Evolutionary conservation across 2,329 filamentous ascomycete species (phyloP).

Genomic region (Aspergillus flavus): DNA sequence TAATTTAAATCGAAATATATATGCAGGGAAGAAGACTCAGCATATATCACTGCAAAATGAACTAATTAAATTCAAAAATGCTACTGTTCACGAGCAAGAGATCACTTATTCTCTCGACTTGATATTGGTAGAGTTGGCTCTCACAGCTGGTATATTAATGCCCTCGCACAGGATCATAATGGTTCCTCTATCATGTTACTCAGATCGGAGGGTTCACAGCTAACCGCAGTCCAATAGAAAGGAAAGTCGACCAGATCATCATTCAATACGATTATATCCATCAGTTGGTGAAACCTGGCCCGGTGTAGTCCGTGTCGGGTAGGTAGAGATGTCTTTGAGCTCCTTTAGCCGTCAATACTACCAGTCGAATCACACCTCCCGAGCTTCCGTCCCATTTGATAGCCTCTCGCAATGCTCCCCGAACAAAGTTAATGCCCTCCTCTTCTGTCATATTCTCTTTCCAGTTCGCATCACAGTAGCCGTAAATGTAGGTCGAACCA

Average conservation of each 20-base stretch:
- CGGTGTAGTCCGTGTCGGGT: constrained; percentile 85
- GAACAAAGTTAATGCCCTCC: constrained; percentile 90
- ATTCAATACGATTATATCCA: constrained; percentile 18
- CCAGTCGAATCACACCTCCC: constrained; percentile 96
- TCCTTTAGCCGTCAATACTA: constrained; percentile 87
- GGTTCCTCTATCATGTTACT: constrained; percentile 18
- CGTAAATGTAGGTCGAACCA: constrained; percentile 98
- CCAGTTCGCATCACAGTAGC: constrained; percentile 97
- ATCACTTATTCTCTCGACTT: not conserved
- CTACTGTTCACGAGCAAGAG: not conserved
- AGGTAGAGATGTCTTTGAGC: constrained; percentile 93
- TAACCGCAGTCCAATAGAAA: constrained; percentile 6
- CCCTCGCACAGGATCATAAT: not conserved
- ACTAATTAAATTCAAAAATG: not conserved
- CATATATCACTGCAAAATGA: not conserved
- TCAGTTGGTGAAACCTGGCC: constrained; percentile 59
- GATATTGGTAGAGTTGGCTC: not conserved
- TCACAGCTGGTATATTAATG: not conserved
- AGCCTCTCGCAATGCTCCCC: constrained; percentile 84
- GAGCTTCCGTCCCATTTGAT: constrained; percentile 99
- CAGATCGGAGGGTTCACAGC: not conserved
- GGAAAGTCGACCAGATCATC: constrained; percentile 18
- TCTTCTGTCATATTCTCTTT: constrained; percentile 89
- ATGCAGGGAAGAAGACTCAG: not conserved
- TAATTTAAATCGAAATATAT: not conserved